These are phyloP conservation scores for Mycocentrospora acerina DNA, from an alignment of 2,329 filamentous ascomycete genomes.

Conservation along the genomic window DNA sequence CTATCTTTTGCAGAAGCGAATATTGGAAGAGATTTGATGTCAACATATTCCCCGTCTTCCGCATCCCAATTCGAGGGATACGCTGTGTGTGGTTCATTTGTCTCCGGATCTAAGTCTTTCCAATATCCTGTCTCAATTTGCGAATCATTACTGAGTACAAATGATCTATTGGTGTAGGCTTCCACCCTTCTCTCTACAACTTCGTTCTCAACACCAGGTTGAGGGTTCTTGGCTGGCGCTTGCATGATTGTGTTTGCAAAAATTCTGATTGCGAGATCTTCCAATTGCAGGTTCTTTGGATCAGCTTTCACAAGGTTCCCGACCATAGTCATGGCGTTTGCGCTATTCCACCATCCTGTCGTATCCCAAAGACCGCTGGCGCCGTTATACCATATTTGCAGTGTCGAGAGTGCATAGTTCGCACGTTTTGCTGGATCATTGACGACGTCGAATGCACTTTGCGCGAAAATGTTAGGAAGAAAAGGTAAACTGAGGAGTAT, in stretches of 20 bases:
- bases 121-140: conserved; percentile 18
- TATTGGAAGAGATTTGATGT: conserved; percentile 12
- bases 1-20: conserved; percentile 4
- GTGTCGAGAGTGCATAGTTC: conserved; percentile 41
- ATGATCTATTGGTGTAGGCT: conserved; percentile 8
- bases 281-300: conserved; percentile 30
- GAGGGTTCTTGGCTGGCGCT: conserved; percentile 34
- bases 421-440: conserved; percentile 27
- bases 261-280: conserved; percentile 40
- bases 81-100: conserved; percentile 16
- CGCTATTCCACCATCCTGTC: conserved; percentile 73
- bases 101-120: conserved; percentile 20
- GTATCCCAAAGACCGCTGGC: conserved; percentile 64
- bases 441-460: conserved; percentile 14
- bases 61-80: conserved; percentile 25
- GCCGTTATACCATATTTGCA: conserved; percentile 65
- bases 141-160: conserved; percentile 7
- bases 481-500: conserved; percentile 14
- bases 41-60: conserved; percentile 7
- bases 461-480: conserved; percentile 22
- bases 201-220: conserved; percentile 25
- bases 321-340: conserved; percentile 65
- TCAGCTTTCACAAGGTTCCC: conserved; percentile 52
- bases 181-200: conserved; percentile 7
- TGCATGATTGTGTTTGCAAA: conserved; percentile 48